These are phyloP conservation scores for Psilocybe cubensis DNA, from an alignment of 768 basidiomycete species.

Conservation along the genomic window DNA sequence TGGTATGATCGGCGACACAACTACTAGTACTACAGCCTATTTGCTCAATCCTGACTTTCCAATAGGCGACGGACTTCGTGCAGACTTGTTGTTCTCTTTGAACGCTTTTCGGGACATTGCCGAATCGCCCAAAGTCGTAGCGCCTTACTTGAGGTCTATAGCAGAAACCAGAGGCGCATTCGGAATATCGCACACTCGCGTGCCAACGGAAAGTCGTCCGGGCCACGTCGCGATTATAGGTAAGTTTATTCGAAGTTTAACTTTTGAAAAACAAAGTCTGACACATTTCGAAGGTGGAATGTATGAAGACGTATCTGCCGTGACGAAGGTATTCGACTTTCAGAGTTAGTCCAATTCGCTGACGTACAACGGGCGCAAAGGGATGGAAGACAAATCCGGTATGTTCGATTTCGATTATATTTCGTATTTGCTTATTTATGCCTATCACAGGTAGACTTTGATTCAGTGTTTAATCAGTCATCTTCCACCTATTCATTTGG, in stretches of 20 bases:
- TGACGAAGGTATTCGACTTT: constrained; percentile 65
- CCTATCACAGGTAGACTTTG: constrained; percentile 73
- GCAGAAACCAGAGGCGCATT: constrained; percentile 71
- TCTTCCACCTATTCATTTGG: constrained; percentile 81
- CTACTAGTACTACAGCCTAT: not conserved
- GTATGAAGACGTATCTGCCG: constrained; percentile 91
- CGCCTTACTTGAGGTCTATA: constrained; percentile 76
- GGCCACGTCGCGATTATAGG: constrained; percentile 91
- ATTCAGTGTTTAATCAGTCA: constrained; percentile 88
- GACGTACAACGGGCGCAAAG: constrained; percentile 35
- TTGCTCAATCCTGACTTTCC: not conserved
- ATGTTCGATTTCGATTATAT: constrained; percentile 13
- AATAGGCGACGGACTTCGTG: constrained; percentile 81
- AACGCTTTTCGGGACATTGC: constrained; percentile 62
- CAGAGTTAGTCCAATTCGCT: not conserved
- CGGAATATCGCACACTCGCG: constrained; percentile 84
- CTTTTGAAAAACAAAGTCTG: not conserved
- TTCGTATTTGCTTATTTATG: not conserved
- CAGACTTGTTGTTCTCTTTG: constrained; percentile 73
- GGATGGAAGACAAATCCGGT: constrained; percentile 90
- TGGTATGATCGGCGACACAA: constrained; percentile 46
- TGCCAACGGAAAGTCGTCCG: constrained; percentile 87
- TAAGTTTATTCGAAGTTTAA: constrained; percentile 20
- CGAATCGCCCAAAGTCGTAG: constrained; percentile 59
- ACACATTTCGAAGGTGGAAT: constrained; percentile 60